These are phyloP conservation scores for Wickerhamomyces bisporus DNA, from an alignment of 805 yeast genomes.

Conservation along the genomic window DNA sequence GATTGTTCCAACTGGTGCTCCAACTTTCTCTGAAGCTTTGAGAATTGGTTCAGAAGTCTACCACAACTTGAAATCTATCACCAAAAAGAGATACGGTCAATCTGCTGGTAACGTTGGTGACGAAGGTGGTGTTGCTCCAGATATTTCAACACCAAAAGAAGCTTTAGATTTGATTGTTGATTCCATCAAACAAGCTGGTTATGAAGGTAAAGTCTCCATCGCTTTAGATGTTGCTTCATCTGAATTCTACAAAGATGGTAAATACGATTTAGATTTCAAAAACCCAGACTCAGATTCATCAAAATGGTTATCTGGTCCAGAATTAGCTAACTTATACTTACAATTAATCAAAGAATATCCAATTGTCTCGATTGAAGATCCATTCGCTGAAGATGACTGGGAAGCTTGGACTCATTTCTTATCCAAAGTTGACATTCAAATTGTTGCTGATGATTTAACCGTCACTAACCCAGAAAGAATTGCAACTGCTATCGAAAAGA, in stretches of 20 bases:
- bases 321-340: slow-evolving; percentile 82
- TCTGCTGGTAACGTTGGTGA: slow-evolving; percentile 99
- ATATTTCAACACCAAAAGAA: slow-evolving; percentile 90
- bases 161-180: slow-evolving; percentile 90
- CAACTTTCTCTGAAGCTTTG: slow-evolving; percentile 88
- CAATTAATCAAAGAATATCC: slow-evolving; percentile 85
- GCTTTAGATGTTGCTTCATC: slow-evolving; percentile 97
- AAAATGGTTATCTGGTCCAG: slow-evolving; percentile 85
- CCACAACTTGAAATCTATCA: slow-evolving; percentile 89
- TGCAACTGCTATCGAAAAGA: slow-evolving; percentile 92
- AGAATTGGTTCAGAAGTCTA: slow-evolving; percentile 97
- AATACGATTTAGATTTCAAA: slow-evolving; percentile 98
- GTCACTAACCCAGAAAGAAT: slow-evolving; percentile 97
- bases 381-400: slow-evolving; percentile 99
- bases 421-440: slow-evolving; percentile 71
- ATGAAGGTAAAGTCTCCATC: slow-evolving; percentile 86
- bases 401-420: slow-evolving; percentile 92
- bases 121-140: slow-evolving; percentile 99
- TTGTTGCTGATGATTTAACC: slow-evolving; percentile 97
- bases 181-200: slow-evolving; percentile 92
- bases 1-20: slow-evolving; percentile 95
- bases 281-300: slow-evolving; percentile 88
- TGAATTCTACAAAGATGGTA: slow-evolving; percentile 95
- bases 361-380: slow-evolving; percentile 97
- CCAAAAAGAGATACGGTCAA: slow-evolving; percentile 94